These are phyloP conservation scores for Yueomyces sinensis DNA, from an alignment of 805 yeast species.

Conservation along the genomic window DNA sequence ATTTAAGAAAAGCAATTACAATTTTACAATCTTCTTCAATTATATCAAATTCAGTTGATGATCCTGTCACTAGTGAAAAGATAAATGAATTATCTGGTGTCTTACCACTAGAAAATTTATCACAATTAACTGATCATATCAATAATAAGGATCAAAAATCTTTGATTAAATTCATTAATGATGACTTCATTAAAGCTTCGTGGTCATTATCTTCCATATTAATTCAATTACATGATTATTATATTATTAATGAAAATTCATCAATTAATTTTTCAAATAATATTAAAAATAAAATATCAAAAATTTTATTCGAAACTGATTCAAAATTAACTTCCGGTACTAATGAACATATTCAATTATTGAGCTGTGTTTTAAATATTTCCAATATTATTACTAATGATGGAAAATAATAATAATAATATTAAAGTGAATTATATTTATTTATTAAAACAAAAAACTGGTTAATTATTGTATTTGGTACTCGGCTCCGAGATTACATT, in stretches of 20 bases:
- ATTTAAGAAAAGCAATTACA: constrained; percentile 86
- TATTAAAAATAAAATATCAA: constrained; percentile 37
- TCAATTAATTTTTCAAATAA: constrained; percentile 36
- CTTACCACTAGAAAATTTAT: constrained; percentile 39
- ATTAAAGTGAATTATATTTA: no score
- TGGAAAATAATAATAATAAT: no score
- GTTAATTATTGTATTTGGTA: no score
- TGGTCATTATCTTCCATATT: constrained; percentile 69
- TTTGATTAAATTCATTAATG: constrained; percentile 32
- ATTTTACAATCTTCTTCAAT: constrained; percentile 73
- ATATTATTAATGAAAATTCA: constrained; percentile 42
- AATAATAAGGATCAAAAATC: constrained; percentile 20
- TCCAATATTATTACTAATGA: no score
- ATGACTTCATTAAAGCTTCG: constrained; percentile 44
- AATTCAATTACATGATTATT: constrained; percentile 55
- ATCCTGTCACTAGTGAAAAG: constrained; percentile 30
- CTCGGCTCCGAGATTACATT: no score
- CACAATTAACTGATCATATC: constrained; percentile 28
- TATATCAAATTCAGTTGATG: constrained; percentile 29
- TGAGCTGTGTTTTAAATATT: constrained; percentile 48
- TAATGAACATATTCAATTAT: constrained; percentile 73
- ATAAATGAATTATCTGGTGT: constrained; percentile 70
- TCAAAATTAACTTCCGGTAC: constrained; percentile 68
- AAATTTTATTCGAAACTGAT: constrained; percentile 61
- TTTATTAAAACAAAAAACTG: no score